Conservation (phyloP, 495 filamentous ascomycete genomes). For the Penicillium robsamsonii region DNA sequence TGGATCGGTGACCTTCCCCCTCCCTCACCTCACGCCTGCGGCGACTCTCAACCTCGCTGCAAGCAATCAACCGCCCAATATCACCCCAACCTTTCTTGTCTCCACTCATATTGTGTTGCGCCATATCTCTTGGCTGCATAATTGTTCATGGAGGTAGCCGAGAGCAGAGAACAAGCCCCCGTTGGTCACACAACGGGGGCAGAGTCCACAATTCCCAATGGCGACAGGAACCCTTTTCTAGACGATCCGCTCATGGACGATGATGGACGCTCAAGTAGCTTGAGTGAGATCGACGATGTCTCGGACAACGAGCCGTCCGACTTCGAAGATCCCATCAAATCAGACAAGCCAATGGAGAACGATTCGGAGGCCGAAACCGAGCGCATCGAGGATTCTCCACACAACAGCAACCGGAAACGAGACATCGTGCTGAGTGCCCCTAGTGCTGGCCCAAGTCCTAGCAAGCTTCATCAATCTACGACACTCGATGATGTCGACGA, state of each 20-base stretch:
- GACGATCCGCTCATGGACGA: constrained; percentile 39
- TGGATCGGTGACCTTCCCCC: constrained; percentile 24
- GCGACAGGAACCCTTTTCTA: constrained; percentile 39
- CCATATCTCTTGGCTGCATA: constrained; percentile 1
- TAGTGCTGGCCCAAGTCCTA: constrained; percentile 59
- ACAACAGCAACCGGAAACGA: constrained; percentile 60
- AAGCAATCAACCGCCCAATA: constrained; percentile 14
- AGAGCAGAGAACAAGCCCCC: constrained; percentile 39
- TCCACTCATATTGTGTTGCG: constrained; percentile 3
- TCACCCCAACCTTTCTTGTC: constrained; percentile 2
- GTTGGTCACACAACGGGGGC: constrained; percentile 36
- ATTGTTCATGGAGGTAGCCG: constrained; percentile 42
- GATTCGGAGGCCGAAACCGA: constrained; percentile 99
- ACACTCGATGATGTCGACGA: constrained; percentile 47
- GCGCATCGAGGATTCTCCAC: constrained; percentile 87
- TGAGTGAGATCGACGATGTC: constrained; percentile 89
- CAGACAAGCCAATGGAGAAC: constrained; percentile 51
- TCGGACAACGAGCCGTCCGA: constrained; percentile 59
- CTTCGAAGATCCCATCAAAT: constrained; percentile 47
- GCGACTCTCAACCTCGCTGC: constrained; percentile 17
- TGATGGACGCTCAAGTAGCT: constrained; percentile 62
- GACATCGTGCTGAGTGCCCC: constrained; percentile 58
- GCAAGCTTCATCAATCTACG: constrained; percentile 60
- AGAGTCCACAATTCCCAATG: constrained; percentile 38
- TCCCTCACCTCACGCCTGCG: constrained; percentile 21